Evolutionary conservation across 1,284 basidiomycete genomes (phyloP), one percentile per base, ranked within the genome.

Genomic region (Hemileia vastatrix): DNA sequence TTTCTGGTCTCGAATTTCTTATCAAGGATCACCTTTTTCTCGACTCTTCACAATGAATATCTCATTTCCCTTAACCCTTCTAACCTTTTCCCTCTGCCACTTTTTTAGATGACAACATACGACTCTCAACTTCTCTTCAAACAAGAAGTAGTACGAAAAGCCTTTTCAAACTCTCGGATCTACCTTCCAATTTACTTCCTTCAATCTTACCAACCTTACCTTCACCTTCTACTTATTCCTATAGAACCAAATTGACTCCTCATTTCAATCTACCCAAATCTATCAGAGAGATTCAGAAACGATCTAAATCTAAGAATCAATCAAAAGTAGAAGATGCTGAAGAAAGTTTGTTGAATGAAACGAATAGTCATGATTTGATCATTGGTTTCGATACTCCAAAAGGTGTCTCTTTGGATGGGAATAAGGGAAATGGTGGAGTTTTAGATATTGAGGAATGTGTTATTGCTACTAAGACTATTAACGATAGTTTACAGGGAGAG

Each of bases 371-470:
- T 79, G 86, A 86, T 81, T 76, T 92, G 19, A 83, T 84, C 43
- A 92, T 97, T 55, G 94, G 94, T 0, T 97, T 97, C 77, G 93
- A 96, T 31, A 75, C 63, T n/a, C n/a, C n/a, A n/a, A n/a, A n/a
- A n/a, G n/a, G n/a, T n/a, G n/a, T n/a, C n/a, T n/a, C n/a, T n/a
- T 68, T 75, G 31, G 74, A 72, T 9, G 72, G 72, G 70, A 76
- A 83, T 51, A 84, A 86, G 43, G 88, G 89, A 0, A 84, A 81
- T 45, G 82, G 84, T 54, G 81, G 82, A 18, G 86, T 90, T 6
- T 78, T 97, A 77, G 94, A 98, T 74, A 97, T 97, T 66, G 94
- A 90, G 85, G 93, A 96, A 77, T 97, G 94, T 72, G 87, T 90
- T 0, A 94, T 97, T 56, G 90, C 90, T 0, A 92, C 91, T 0